Conservation (phyloP, 2,329 filamentous ascomycete genomes). For the Cladosporium sp. region DNA sequence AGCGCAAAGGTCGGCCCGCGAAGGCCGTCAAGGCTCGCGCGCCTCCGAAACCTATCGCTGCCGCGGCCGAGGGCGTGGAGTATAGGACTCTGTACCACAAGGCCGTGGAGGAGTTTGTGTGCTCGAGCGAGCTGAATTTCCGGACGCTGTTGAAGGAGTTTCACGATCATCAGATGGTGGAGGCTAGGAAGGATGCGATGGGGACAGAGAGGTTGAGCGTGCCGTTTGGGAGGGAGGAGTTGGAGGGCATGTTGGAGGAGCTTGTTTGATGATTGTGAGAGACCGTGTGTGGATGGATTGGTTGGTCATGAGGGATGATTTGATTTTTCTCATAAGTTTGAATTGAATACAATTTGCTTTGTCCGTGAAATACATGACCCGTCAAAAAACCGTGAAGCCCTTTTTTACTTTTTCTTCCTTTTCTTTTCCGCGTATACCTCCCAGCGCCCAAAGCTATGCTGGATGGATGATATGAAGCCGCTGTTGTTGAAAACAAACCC, state of each 20-base stretch:
- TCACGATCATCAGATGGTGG: constrained; percentile 96
- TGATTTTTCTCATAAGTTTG: background rate
- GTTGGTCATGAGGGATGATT: background rate
- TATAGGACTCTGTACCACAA: constrained; percentile 92
- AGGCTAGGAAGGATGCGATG: constrained; percentile 75
- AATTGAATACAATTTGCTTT: background rate
- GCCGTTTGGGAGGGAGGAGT: constrained; percentile 80
- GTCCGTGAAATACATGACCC: background rate
- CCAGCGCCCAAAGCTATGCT: constrained; percentile 12
- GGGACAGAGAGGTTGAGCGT: constrained; percentile 82
- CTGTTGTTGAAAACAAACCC: background rate
- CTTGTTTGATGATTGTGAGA: constrained; percentile 31
- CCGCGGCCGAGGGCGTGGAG: constrained; percentile 61
- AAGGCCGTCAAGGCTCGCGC: constrained; percentile 18
- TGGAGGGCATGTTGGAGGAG: constrained; percentile 85
- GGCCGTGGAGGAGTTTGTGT: constrained; percentile 94
- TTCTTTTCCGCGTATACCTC: background rate
- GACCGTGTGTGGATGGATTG: background rate
- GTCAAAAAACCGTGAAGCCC: background rate
- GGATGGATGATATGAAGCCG: background rate
- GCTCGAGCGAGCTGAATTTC: constrained; percentile 93
- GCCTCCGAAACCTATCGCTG: constrained; percentile 1
- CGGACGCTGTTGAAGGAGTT: constrained; percentile 93
- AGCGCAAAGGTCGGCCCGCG: constrained; percentile 19
- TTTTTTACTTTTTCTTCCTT: no score